These are phyloP conservation scores for Oryza brachyantha DNA, from an alignment of 176 grass and related monocot genomes.

Conservation along the genomic window DNA sequence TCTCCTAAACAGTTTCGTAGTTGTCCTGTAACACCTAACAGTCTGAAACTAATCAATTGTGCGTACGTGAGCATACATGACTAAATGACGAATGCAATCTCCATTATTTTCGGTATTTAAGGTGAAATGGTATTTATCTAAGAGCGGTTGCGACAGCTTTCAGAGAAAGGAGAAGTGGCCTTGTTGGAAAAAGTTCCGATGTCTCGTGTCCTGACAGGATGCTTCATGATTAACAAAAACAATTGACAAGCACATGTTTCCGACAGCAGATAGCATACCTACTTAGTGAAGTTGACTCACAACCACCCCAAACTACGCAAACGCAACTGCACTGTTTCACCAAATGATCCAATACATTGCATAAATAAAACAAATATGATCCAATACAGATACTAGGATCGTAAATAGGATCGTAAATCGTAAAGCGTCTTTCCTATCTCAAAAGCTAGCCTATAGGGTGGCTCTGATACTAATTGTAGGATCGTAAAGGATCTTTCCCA, in stretches of 20 bases:
- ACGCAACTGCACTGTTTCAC: not conserved
- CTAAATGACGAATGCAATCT: not conserved
- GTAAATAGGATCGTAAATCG: too few species aligned
- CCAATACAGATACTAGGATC: too few species aligned
- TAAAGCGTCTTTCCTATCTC: too few species aligned
- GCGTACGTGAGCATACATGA: not conserved
- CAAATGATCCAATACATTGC: not conserved
- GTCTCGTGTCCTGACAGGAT: conserved; percentile 34
- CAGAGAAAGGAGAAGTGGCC: not conserved
- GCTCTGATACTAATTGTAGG: too few species aligned
- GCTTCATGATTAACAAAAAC: conserved; percentile 19
- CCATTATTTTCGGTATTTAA: not conserved
- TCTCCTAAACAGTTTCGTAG: not conserved
- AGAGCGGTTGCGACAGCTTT: conserved; percentile 9
- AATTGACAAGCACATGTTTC: conserved; percentile 50
- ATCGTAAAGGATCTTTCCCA: too few species aligned
- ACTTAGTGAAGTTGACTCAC: conserved; percentile 45
- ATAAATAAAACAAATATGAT: not conserved
- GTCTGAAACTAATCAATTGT: not conserved
- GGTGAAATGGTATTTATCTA: conserved; percentile 18
- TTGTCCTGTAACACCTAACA: not conserved
- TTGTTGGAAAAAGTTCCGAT: conserved; percentile 26
- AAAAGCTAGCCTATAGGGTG: too few species aligned
- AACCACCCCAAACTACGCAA: conserved; percentile 19
- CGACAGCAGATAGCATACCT: conserved; percentile 38